Percentiles rank a stretch among this genome's conserved stretches.
phyloP scores from a whole-genome alignment of 306 rosid species.

The Hippophae rhamnoides region DNA sequence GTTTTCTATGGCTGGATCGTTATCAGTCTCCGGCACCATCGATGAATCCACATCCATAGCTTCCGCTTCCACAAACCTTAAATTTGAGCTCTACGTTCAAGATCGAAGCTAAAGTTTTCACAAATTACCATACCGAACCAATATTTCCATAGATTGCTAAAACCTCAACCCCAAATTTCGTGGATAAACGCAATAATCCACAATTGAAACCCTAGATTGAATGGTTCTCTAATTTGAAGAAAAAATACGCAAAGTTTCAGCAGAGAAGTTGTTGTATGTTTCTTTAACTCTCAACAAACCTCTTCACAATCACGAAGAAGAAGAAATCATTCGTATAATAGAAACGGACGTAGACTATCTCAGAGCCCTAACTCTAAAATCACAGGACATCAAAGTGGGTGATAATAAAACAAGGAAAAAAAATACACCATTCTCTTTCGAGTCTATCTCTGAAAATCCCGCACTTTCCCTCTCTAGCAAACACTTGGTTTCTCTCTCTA shows the following conservation, averaged over 20 bases:
- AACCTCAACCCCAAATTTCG: conserved; percentile 22
- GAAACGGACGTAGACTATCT: conserved; percentile 40
- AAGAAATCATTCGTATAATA: conserved; percentile 6
- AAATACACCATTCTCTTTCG: too few relatives aligned
- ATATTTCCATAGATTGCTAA: conserved; percentile 37
- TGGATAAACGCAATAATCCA: conserved; percentile 11
- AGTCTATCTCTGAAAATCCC: conserved; percentile 22
- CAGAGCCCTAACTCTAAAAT: conserved; percentile 25
- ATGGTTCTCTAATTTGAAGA: conserved; percentile 22
- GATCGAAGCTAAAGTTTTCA: conserved; percentile 62
- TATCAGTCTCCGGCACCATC: conserved; percentile 71
- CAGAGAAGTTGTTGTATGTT: background rate
- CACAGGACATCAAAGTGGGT: conserved; percentile 28
- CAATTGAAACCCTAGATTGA: conserved; percentile 77
- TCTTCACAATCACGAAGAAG: conserved; percentile 19
- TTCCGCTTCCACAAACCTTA: conserved; percentile 18
- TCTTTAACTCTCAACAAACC: conserved; percentile 5
- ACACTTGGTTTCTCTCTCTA: conserved; percentile 4
- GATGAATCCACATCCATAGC: conserved; percentile 90
- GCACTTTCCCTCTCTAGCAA: conserved; percentile 48
- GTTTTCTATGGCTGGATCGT: conserved; percentile 57
- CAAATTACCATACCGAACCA: conserved; percentile 37
- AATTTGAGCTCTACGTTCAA: conserved; percentile 40
- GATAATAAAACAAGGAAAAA: background rate
- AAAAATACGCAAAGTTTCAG: too few relatives aligned